A percentile compares a stretch with the other conserved stretches of the same genome.
phyloP scores from a whole-genome alignment of 148 eudicot species.

The Amaranthus palmeri region DNA sequence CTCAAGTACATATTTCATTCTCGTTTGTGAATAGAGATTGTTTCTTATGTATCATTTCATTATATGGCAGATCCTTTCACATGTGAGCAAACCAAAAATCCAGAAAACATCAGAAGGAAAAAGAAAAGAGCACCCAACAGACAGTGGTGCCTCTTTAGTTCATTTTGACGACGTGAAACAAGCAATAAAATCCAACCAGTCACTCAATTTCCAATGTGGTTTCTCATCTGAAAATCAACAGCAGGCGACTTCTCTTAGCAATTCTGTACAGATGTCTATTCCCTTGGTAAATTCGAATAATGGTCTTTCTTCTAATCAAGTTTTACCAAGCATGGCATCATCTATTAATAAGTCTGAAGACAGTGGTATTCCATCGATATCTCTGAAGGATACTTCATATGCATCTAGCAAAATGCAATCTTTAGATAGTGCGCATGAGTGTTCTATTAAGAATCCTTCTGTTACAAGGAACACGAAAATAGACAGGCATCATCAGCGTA shows the following conservation, averaged over 20 bases:
- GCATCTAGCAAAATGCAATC: conserved; percentile 43
- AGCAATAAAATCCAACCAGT: conserved; percentile 22
- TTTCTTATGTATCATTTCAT: conserved; percentile 11
- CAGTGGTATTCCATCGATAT: conserved; percentile 33
- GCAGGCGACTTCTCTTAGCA: conserved; percentile 29
- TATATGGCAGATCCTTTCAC: conserved; percentile 36
- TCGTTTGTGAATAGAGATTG: not conserved
- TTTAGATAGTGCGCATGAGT: conserved; percentile 27
- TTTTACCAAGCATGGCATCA: conserved; percentile 29
- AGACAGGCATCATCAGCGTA: conserved; percentile 31
- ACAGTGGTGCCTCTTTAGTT: conserved; percentile 29
- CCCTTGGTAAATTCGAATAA: conserved; percentile 32
- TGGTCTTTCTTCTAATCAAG: conserved; percentile 32
- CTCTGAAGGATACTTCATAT: conserved; percentile 46
- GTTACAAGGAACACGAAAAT: conserved; percentile 33
- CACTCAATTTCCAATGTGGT: conserved; percentile 31
- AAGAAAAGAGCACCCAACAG: conserved; percentile 29
- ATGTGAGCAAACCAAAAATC: conserved; percentile 35
- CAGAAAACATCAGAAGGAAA: conserved; percentile 37
- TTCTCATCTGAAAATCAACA: conserved; percentile 31
- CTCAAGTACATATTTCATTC: not conserved
- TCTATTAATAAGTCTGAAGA: conserved; percentile 44
- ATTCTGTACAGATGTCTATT: conserved; percentile 29
- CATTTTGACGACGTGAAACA: conserved; percentile 27
- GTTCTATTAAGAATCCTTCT: conserved; percentile 35